A percentile compares a stretch with the other conserved stretches of the same genome.
phyloP scores from a whole-genome alignment of 106 monocot species.

The Xerophyta viscosa region DNA sequence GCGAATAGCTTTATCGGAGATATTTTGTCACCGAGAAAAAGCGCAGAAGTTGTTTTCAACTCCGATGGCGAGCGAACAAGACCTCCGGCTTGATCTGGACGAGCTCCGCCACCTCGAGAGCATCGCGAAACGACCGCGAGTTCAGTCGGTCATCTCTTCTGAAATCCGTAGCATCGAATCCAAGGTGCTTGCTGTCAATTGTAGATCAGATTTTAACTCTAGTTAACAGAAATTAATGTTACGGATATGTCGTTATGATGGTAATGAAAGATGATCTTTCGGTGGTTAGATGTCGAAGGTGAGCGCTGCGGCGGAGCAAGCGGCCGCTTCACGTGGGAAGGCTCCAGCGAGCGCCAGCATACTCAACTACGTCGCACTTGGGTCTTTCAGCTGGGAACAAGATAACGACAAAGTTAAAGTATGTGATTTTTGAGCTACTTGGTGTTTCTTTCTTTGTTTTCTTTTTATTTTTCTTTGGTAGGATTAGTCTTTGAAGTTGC shows the following conservation, averaged over 20 bases:
- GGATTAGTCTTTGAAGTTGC: too few relatives aligned
- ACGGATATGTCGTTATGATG: too few relatives aligned
- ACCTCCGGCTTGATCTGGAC: slow-evolving; percentile 59
- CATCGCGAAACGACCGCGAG: slow-evolving; percentile 68
- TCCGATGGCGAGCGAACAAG: slow-evolving; percentile 49
- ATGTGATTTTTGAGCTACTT: too few relatives aligned
- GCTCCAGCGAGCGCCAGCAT: slow-evolving; percentile 3
- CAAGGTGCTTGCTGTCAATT: slow-evolving; percentile 29
- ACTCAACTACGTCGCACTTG: slow-evolving; percentile 41
- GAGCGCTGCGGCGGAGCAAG: slow-evolving; percentile 3
- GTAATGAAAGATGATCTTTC: too few relatives aligned
- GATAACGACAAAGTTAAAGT: slow-evolving; percentile 87
- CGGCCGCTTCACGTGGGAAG: neutral
- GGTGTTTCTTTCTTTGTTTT: too few relatives aligned
- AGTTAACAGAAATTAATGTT: neutral
- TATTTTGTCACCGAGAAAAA: too few relatives aligned
- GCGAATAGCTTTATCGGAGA: too few relatives aligned
- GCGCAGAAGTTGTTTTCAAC: too few relatives aligned
- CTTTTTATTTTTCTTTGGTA: too few relatives aligned
- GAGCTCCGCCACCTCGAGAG: slow-evolving; percentile 54
- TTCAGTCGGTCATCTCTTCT: slow-evolving; percentile 47
- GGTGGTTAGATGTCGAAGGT: slow-evolving; percentile 47
- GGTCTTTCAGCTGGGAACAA: slow-evolving; percentile 94
- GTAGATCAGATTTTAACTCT: neutral
- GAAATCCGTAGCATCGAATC: slow-evolving; percentile 43